Conservation (phyloP, 371 early-diverging fungal genomes). For the Zancudomyces culisetae region DNA sequence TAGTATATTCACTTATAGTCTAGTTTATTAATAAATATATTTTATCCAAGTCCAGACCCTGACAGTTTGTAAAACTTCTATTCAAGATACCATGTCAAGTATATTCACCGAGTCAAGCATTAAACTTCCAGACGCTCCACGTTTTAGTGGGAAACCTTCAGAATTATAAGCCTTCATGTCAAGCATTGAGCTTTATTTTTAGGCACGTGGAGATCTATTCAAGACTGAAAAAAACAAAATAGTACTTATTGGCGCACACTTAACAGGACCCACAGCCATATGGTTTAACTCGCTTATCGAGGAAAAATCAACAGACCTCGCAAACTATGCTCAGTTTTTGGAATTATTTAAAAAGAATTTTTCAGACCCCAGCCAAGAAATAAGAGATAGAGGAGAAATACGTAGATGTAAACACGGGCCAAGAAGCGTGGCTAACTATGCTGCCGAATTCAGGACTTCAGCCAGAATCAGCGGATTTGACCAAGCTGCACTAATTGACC, state of each 20-base stretch:
- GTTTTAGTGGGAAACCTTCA: neutral
- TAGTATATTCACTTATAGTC: too few relatives aligned
- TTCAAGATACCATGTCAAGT: too few relatives aligned
- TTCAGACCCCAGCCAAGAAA: neutral
- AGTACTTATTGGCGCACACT: neutral
- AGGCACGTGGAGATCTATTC: neutral
- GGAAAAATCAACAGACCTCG: neutral
- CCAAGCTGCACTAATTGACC: neutral
- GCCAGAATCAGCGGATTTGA: slow-evolving; percentile 1
- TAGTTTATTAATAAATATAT: too few relatives aligned
- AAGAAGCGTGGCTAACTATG: neutral
- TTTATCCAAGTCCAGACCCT: too few relatives aligned
- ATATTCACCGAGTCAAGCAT: too few relatives aligned
- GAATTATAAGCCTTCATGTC: neutral
- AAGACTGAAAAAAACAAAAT: neutral
- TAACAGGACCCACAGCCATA: neutral
- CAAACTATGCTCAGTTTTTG: neutral
- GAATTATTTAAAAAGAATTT: neutral
- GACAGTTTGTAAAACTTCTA: too few relatives aligned
- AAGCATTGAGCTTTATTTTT: neutral
- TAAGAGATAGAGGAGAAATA: neutral
- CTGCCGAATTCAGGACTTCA: neutral
- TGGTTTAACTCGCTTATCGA: neutral
- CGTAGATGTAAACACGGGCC: neutral
- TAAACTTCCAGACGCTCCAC: slow-evolving; percentile 1